phyloP scores from a whole-genome alignment of 352 stramenopile genomes.

The Hyaloperonospora brassicae region DNA sequence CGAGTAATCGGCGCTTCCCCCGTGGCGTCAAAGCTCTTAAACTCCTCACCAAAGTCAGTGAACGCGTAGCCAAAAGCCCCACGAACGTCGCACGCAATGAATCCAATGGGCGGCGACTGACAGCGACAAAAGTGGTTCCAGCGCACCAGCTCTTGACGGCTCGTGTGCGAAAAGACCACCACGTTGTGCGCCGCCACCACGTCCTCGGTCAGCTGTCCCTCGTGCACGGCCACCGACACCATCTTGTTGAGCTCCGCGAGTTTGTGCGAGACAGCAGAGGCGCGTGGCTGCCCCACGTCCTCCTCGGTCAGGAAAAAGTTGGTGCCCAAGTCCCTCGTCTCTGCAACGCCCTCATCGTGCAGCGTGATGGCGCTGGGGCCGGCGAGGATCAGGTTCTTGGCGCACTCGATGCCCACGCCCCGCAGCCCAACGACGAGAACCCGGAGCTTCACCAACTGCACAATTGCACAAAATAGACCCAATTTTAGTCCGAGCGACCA shows the following conservation, averaged over 20 bases:
- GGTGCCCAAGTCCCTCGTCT: conserved; percentile 83
- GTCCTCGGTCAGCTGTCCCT: conserved; percentile 52
- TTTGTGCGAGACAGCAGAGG: conserved; percentile 57
- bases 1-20: conserved; percentile 77
- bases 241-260: conserved; percentile 90
- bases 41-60: conserved; percentile 74
- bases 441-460: conserved; percentile 66
- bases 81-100: conserved; percentile 74
- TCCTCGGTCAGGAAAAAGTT: conserved; percentile 90
- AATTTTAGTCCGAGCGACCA: conserved; percentile 13
- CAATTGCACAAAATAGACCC: conserved; percentile 6
- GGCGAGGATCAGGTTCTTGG: conserved; percentile 91
- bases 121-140: conserved; percentile 87
- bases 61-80: conserved; percentile 73
- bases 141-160: conserved; percentile 63
- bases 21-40: conserved; percentile 71
- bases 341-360: conserved; percentile 62
- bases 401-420: conserved; percentile 83
- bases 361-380: conserved; percentile 84
- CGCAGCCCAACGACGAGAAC: conserved; percentile 83
- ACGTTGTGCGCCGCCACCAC: conserved; percentile 72
- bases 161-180: conserved; percentile 83
- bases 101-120: conserved; percentile 69
- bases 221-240: conserved; percentile 72
- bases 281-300: conserved; percentile 64